phyloP scores from a whole-genome alignment of 305 asterid species.

The Galium porrigens region DNA sequence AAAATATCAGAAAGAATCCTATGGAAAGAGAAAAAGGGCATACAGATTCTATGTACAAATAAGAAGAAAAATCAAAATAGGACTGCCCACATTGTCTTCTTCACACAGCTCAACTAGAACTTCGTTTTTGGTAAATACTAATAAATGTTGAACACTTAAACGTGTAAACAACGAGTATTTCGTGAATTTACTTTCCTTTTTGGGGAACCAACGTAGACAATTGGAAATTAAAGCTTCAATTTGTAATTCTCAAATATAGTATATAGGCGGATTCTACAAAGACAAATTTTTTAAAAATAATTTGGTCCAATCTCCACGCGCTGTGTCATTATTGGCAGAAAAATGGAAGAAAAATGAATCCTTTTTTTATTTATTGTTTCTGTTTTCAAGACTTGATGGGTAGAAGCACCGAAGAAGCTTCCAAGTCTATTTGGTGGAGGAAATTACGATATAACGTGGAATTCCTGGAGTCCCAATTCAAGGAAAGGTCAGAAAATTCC shows the following conservation, averaged over 20 bases:
- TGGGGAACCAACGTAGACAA: neutral
- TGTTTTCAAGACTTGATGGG: neutral
- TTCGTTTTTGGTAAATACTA: neutral
- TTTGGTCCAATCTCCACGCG: constrained; percentile 1
- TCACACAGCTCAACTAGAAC: constrained; percentile 2
- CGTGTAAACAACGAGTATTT: constrained; percentile 1
- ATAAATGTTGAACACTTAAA: neutral
- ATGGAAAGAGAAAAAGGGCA: neutral
- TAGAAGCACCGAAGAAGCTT: neutral
- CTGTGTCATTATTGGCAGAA: neutral
- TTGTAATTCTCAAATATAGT: neutral
- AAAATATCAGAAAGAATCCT: neutral
- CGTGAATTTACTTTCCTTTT: neutral
- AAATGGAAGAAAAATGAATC: neutral
- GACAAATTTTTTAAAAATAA: neutral
- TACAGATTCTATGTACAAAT: neutral
- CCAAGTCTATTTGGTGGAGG: neutral
- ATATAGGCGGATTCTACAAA: neutral
- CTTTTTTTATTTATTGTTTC: neutral
- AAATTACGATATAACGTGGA: neutral
- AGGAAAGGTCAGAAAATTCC: neutral
- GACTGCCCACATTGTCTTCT: constrained; percentile 1
- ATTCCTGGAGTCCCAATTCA: neutral
- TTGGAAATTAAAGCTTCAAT: neutral
- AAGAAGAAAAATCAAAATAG: neutral